Evolutionary conservation across 192 early-diverging fungal genomes (phyloP).

Genomic region (Paraglomus occultum): DNA sequence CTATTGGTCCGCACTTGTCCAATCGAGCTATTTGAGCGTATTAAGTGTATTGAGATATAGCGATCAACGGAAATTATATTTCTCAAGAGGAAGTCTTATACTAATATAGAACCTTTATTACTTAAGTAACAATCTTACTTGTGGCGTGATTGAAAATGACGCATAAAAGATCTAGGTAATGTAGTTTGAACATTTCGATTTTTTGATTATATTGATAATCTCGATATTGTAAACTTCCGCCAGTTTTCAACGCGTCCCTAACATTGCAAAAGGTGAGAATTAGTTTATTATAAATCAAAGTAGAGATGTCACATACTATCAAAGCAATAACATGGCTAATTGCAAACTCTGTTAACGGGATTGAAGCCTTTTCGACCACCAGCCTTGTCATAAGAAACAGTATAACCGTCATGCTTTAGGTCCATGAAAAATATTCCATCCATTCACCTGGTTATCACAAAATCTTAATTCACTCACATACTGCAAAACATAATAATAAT

Average conservation of each 20-base stretch:
- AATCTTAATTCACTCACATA: conserved; percentile 14
- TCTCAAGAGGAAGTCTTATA: too few species aligned
- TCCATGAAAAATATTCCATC: conserved; percentile 30
- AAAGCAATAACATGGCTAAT: conserved; percentile 32
- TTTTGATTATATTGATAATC: conserved; percentile 1
- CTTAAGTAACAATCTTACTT: conserved; percentile 21
- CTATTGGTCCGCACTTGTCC: too few species aligned
- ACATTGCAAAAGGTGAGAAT: conserved; percentile 7
- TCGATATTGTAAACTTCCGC: conserved; percentile 26
- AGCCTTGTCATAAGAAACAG: conserved; percentile 22
- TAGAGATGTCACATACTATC: conserved; percentile 23
- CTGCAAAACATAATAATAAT: conserved; percentile 7
- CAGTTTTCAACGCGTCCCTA: conserved; percentile 26
- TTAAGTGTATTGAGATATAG: too few species aligned
- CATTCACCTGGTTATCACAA: conserved; percentile 24
- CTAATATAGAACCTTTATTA: background rate
- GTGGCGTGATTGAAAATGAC: conserved; percentile 20
- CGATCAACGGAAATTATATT: too few species aligned
- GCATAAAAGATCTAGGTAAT: conserved; percentile 19
- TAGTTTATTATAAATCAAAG: conserved; percentile 8
- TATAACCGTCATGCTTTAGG: conserved; percentile 28
- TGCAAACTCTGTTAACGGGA: conserved; percentile 24
- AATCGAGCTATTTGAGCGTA: too few species aligned
- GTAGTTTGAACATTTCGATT: background rate
- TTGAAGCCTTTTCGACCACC: conserved; percentile 29